Evolutionary conservation across 495 filamentous ascomycete species (phyloP).

Genomic region (Penicilliopsis zonata): DNA sequence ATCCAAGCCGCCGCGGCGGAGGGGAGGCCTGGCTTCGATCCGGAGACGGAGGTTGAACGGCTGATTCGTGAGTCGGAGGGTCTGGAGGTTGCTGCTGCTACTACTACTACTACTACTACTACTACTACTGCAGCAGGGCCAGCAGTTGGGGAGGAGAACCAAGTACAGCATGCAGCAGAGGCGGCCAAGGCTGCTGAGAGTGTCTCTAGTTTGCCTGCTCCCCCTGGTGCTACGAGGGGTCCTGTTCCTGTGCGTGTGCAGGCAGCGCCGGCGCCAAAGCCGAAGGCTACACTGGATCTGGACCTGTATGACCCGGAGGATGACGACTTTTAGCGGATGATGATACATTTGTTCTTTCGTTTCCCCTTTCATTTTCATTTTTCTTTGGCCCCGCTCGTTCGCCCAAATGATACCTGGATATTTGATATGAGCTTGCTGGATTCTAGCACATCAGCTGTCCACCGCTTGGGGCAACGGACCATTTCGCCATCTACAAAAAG

Average conservation of each 20-base stretch:
- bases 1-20: slow-evolving; percentile 25
- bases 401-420: no score
- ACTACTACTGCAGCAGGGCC: not conserved
- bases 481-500: no score
- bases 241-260: slow-evolving; percentile 5
- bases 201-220: no score
- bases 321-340: slow-evolving; percentile 20
- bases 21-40: slow-evolving; percentile 16
- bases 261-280: slow-evolving; percentile 17
- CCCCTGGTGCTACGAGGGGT: slow-evolving; percentile 11
- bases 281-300: slow-evolving; percentile 28
- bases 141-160: slow-evolving; percentile 6
- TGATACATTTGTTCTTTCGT: not conserved
- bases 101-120: slow-evolving; percentile 7
- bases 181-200: slow-evolving; percentile 24
- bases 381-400: no score
- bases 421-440: no score
- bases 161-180: slow-evolving; percentile 17
- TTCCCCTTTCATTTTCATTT: no score
- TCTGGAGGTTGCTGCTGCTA: slow-evolving; percentile 17
- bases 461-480: no score
- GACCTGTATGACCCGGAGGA: slow-evolving; percentile 37
- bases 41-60: slow-evolving; percentile 30
- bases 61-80: slow-evolving; percentile 31
- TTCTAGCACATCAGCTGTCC: no score